Conservation (phyloP, 768 basidiomycete species). For the Mycena olivaceomarginata region DNA sequence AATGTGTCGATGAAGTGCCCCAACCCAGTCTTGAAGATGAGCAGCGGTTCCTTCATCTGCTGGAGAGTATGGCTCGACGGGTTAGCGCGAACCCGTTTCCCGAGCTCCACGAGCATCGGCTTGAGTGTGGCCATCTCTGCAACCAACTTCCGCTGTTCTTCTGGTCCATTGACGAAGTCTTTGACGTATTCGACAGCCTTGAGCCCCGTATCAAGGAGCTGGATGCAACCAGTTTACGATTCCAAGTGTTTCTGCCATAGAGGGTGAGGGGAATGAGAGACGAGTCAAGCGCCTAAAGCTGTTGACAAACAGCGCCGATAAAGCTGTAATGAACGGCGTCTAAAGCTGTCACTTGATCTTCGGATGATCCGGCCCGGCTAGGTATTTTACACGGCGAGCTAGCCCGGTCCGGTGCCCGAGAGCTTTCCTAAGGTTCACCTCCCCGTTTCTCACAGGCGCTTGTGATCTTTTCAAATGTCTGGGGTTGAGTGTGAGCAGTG, state of each 20-base stretch:
- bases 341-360: neutral
- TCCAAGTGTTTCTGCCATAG: constrained; percentile 6
- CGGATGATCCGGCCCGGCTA: too few species aligned
- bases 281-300: neutral
- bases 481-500: too few species aligned
- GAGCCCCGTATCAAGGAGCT: constrained; percentile 1
- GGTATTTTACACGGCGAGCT: too few species aligned
- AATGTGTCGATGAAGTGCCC: neutral
- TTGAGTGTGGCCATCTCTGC: neutral
- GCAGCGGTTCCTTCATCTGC: neutral
- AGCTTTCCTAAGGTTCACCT: too few species aligned
- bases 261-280: neutral
- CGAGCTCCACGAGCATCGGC: neutral
- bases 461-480: too few species aligned
- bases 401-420: too few species aligned
- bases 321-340: neutral
- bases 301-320: neutral
- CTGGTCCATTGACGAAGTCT: neutral
- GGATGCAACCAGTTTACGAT: neutral
- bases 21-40: neutral
- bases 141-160: neutral
- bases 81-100: neutral
- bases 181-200: constrained; percentile 4
- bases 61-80: neutral
- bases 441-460: too few species aligned